phyloP scores from a whole-genome alignment of 768 basidiomycete species.

The Xerocomus brunneocitrinus region DNA sequence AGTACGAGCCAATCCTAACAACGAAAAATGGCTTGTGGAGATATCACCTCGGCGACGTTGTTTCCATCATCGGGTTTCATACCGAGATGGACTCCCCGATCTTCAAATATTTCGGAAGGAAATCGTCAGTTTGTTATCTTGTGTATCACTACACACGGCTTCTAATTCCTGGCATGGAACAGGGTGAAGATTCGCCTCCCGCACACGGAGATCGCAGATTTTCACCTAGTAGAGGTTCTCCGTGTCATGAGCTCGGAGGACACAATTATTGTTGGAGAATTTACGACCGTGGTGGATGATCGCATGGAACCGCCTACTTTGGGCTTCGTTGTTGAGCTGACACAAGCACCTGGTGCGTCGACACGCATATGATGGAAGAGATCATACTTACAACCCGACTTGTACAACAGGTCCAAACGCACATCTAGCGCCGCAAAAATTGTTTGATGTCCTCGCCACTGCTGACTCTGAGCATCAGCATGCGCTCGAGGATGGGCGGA shows the following conservation, averaged over 20 bases:
- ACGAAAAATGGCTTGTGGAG: conserved; percentile 22
- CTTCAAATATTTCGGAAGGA: conserved; percentile 15
- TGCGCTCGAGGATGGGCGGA: not conserved
- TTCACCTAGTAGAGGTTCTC: conserved; percentile 7
- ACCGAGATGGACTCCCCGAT: conserved; percentile 1
- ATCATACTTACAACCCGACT: not conserved
- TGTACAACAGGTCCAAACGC: conserved; percentile 4
- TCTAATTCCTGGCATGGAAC: too few species aligned
- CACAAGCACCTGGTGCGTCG: conserved; percentile 9
- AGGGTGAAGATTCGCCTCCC: conserved; percentile 11
- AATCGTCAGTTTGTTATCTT: conserved; percentile 8
- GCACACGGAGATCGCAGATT: conserved; percentile 2
- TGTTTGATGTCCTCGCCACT: conserved; percentile 7
- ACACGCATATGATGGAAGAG: not conserved
- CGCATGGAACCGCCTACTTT: not conserved
- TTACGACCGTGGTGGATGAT: conserved; percentile 15
- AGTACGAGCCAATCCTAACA: conserved; percentile 19
- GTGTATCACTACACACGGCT: too few species aligned
- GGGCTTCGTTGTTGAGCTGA: conserved; percentile 16
- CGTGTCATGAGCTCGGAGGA: not conserved
- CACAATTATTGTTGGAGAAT: conserved; percentile 7
- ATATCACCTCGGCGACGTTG: conserved; percentile 16
- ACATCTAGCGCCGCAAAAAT: not conserved
- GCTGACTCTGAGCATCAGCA: not conserved
- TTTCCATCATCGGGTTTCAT: conserved; percentile 14